A percentile compares a stretch with the other conserved stretches of the same genome.
Evolutionary conservation across 306 rosid genomes (phyloP).

Genomic region (Fagus crenata): DNA sequence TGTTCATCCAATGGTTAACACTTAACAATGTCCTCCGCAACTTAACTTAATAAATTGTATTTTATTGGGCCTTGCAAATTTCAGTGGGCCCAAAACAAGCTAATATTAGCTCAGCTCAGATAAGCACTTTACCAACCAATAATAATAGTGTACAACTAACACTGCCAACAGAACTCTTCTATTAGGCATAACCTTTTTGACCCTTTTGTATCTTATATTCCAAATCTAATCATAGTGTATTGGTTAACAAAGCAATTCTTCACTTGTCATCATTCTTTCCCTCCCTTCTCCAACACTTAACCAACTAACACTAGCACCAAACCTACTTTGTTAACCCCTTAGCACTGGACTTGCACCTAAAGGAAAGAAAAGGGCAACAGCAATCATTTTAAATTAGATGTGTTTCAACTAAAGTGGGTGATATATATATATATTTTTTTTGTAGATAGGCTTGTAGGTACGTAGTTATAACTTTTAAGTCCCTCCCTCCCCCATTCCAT

Average conservation of each 20-base stretch:
- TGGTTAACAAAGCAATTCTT: conserved; percentile 18
- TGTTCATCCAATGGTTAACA: background rate
- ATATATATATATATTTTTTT: background rate
- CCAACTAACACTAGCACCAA: conserved; percentile 32
- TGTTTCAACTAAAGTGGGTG: conserved; percentile 39
- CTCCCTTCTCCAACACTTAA: conserved; percentile 27
- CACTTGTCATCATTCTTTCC: conserved; percentile 8
- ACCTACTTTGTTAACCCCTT: conserved; percentile 10
- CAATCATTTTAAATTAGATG: conserved; percentile 27
- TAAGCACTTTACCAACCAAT: background rate
- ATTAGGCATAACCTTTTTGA: background rate
- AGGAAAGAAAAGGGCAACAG: background rate
- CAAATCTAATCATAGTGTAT: conserved; percentile 9
- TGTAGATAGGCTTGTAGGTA: conserved; percentile 35
- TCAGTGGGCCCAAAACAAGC: conserved; percentile 31
- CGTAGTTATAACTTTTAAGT: conserved; percentile 12
- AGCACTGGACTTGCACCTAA: conserved; percentile 22
- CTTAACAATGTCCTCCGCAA: too few relatives aligned
- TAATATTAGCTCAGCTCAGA: conserved; percentile 29
- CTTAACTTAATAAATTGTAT: too few relatives aligned
- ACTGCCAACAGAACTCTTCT: background rate
- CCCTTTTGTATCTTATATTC: background rate
- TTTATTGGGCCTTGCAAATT: background rate
- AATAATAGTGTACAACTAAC: background rate
- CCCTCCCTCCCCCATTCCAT: conserved; percentile 13